Evolutionary conservation across 257 asterid genomes (phyloP), one percentile per base, ranked within the genome.

Genomic region (Rhazya stricta): DNA sequence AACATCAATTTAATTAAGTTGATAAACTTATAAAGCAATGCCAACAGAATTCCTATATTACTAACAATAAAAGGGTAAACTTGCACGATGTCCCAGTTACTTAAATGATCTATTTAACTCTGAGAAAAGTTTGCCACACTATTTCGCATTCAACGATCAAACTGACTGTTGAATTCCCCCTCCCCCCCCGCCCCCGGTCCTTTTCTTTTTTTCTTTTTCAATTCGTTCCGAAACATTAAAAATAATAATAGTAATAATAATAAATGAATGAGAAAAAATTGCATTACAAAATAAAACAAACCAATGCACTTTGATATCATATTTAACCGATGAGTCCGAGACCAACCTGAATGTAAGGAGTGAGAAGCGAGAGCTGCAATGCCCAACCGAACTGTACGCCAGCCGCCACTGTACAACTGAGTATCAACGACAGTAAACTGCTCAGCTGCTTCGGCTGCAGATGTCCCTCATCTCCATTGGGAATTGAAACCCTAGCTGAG

Each of bases 321-420:
- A 42, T 45, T 15, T 13, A 18, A 30, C 54, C 12, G 30, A 8
- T 15, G 12, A 51, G 27, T 19, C 4, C n/a, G 29, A 65, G 23
- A 56, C 42, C 48, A 2, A 92, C 99, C 97, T 95, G 99, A 83
- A 95, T 81, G 74, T 95, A 95, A 78, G 99, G 99, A 76, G 99
- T 95, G 71, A 95, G 98, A 69, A 95, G 97, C 29, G 98, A 92
- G 37, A 93, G 89, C 87, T 95, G 99, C 84, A 95, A 86, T 56
- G 99, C 99, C 98, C 99, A 95, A 11, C 99, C 99, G 74, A 95
- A 95, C 76, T 95, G 99, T 23, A 95, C 99, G 27, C 99, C 99
- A 10, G 99, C 99, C 39, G 99, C 99, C 83, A 95, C 92, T 80
- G 96, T 84, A 81, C 99, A 92, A 72, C 96, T 89, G 70, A 93